A percentile compares a stretch with the other conserved stretches of the same genome.
Evolutionary conservation across 148 eudicot species (phyloP).

Genomic region (Cornus florida): DNA sequence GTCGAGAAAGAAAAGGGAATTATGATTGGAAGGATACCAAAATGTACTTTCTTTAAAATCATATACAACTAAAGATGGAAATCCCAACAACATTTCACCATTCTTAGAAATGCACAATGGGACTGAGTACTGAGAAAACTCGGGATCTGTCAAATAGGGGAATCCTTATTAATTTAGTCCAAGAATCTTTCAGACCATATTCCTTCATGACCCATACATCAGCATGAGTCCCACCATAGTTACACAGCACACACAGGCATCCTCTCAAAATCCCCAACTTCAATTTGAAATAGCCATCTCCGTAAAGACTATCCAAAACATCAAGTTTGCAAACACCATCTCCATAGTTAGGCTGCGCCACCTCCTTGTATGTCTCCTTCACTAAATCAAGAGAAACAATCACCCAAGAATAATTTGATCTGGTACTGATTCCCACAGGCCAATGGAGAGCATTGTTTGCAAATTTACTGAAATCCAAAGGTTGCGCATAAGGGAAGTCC

Average conservation of each 20-base stretch:
- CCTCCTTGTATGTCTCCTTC: slow-evolving; percentile 16
- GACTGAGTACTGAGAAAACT: neutral
- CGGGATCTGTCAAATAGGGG: neutral
- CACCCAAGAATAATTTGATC: neutral
- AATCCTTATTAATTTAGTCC: slow-evolving; percentile 22
- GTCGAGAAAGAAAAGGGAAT: too few relatives aligned
- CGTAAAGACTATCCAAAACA: neutral
- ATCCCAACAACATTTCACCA: slow-evolving; percentile 11
- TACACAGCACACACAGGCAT: slow-evolving; percentile 14
- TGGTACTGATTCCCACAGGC: slow-evolving; percentile 1
- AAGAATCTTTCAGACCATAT: slow-evolving; percentile 26
- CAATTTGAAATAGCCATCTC: neutral
- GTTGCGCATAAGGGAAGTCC: slow-evolving; percentile 15
- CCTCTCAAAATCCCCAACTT: slow-evolving; percentile 16
- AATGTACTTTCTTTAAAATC: too few relatives aligned
- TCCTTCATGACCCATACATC: slow-evolving; percentile 39
- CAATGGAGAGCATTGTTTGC: slow-evolving; percentile 40
- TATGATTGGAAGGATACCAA: too few relatives aligned
- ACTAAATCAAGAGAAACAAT: slow-evolving; percentile 28
- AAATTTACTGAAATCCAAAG: slow-evolving; percentile 8
- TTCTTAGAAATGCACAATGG: slow-evolving; percentile 1
- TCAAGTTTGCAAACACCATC: too few relatives aligned
- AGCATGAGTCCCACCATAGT: neutral
- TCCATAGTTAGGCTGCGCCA: slow-evolving; percentile 14
- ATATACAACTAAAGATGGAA: too few relatives aligned